phyloP scores from a whole-genome alignment of 768 basidiomycete genomes.

The Russula abietina region DNA sequence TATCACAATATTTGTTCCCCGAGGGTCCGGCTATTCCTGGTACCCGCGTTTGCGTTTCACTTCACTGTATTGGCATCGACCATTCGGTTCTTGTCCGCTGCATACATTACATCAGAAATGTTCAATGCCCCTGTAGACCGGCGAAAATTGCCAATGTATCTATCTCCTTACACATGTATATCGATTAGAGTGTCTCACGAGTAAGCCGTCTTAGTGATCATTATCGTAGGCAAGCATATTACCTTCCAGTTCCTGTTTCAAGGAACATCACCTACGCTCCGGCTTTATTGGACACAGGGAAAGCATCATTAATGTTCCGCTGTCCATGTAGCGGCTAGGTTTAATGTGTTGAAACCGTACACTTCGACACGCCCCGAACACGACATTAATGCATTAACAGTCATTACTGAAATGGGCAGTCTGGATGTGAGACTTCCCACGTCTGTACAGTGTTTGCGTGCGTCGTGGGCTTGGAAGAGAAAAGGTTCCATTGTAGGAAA shows the following conservation, averaged over 20 bases:
- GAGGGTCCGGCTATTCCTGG: background rate
- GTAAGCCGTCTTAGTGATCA: background rate
- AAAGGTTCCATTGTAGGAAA: background rate
- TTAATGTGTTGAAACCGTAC: background rate
- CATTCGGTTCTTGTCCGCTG: background rate
- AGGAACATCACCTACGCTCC: background rate
- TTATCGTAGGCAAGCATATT: background rate
- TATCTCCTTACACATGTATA: background rate
- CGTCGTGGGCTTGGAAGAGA: background rate
- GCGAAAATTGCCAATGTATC: slow-evolving; percentile 12
- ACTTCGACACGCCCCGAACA: background rate
- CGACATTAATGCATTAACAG: background rate
- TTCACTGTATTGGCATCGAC: background rate
- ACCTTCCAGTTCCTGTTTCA: background rate
- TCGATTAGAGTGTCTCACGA: background rate
- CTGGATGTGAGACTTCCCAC: background rate
- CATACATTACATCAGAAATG: background rate
- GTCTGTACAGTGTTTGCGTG: background rate
- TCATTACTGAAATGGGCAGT: background rate
- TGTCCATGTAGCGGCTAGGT: background rate
- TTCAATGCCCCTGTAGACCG: background rate
- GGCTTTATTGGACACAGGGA: background rate
- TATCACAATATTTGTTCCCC: background rate
- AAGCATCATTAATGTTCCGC: background rate
- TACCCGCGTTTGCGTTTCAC: background rate